phyloP scores from a whole-genome alignment of 495 filamentous ascomycete genomes.

The Cenococcum geophilum region DNA sequence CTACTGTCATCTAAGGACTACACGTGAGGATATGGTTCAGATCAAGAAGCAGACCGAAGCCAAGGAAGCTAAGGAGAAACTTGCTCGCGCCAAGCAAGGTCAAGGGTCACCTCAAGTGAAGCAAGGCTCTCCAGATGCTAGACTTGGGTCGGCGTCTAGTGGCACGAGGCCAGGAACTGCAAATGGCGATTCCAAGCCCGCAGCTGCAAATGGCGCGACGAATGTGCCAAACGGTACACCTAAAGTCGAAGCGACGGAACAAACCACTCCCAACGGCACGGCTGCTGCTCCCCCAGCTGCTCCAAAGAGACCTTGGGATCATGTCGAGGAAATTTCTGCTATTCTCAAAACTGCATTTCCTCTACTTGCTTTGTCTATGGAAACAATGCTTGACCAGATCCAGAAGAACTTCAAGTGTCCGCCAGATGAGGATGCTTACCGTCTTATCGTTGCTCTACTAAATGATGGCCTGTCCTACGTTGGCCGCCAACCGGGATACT shows the following conservation, averaged over 20 bases:
- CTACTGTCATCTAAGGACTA: conserved; percentile 90
- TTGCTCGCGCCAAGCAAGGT: conserved; percentile 43
- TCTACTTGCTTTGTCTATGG: conserved; percentile 92
- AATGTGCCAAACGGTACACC: conserved; percentile 21
- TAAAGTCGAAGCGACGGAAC: conserved; percentile 22
- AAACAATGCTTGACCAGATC: conserved; percentile 98
- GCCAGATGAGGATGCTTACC: conserved; percentile 95
- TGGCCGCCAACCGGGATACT: conserved; percentile 74
- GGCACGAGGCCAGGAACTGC: conserved; percentile 45
- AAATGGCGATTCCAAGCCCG: conserved; percentile 43
- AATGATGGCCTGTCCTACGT: conserved; percentile 90
- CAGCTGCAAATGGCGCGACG: conserved; percentile 35
- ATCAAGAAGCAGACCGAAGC: conserved; percentile 84
- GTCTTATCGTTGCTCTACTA: conserved; percentile 91
- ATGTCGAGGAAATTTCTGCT: conserved; percentile 90
- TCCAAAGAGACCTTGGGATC: conserved; percentile 78
- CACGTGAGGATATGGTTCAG: conserved; percentile 83
- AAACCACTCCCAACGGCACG: conserved; percentile 18
- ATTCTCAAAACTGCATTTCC: conserved; percentile 94
- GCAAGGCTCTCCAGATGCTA: conserved; percentile 37
- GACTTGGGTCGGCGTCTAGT: conserved; percentile 38
- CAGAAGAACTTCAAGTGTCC: conserved; percentile 98
- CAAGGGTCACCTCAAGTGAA: conserved; percentile 48
- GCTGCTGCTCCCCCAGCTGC: conserved; percentile 32
- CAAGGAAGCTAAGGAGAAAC: conserved; percentile 62